A percentile compares a stretch with the other conserved stretches of the same genome.
Conservation (phyloP, 1,284 basidiomycete species). For the Papiliotrema nemorosa region DNA sequence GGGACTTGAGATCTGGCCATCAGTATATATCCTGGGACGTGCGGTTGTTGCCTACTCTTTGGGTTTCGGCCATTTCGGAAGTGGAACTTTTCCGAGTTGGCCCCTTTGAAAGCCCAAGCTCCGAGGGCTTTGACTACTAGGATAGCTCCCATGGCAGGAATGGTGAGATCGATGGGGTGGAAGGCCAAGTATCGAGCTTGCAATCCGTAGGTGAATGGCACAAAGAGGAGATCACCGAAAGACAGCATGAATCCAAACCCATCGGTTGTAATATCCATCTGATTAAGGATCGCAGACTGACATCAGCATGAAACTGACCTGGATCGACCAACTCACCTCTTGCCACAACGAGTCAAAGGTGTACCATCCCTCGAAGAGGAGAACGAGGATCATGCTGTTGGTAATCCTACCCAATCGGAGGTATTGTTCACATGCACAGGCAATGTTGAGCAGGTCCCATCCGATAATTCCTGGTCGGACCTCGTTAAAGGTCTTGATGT, state of each 20-base stretch:
- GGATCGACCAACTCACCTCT: constrained; percentile 76
- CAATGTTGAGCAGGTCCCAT: constrained; percentile 88
- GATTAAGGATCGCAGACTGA: constrained; percentile 73
- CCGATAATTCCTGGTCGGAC: constrained; percentile 92
- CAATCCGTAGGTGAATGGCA: constrained; percentile 90
- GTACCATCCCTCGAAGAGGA: constrained; percentile 84
- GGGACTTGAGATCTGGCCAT: constrained; percentile 63
- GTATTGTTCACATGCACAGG: constrained; percentile 88
- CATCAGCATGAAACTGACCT: too few species aligned
- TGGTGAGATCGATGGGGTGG: constrained; percentile 73
- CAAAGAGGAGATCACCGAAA: constrained; percentile 89
- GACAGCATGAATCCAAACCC: constrained; percentile 99
- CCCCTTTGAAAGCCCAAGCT: constrained; percentile 84
- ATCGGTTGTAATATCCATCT: constrained; percentile 97
- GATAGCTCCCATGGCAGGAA: constrained; percentile 60
- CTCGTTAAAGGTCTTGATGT: constrained; percentile 97
- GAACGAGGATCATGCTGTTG: constrained; percentile 87
- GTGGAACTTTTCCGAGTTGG: constrained; percentile 93
- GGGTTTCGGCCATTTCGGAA: constrained; percentile 92
- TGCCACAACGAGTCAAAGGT: constrained; percentile 82
- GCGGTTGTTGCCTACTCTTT: constrained; percentile 73
- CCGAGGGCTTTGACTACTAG: constrained; percentile 69
- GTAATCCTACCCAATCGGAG: constrained; percentile 68
- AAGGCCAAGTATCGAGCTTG: constrained; percentile 94
- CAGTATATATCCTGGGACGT: background rate